These are phyloP conservation scores for Daucus carota DNA, from an alignment of 129 eudicot species.

Conservation along the genomic window DH1_v3.0 NC_030383.2:58708001-58708500, in stretches of 20 bases:
- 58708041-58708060: slow-evolving; percentile 67
- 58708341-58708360: too few relatives aligned
- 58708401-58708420: slow-evolving; percentile 80
- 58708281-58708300: too few relatives aligned
- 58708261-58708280: too few relatives aligned
- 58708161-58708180: slow-evolving; percentile 46
- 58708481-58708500: slow-evolving; percentile 23
- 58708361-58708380: too few relatives aligned
- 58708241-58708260: too few relatives aligned
- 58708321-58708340: too few relatives aligned
- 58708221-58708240: not conserved
- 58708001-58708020: slow-evolving; percentile 85
- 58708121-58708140: slow-evolving; percentile 77
- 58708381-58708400: slow-evolving; percentile 62
- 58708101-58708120: slow-evolving; percentile 66
- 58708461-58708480: slow-evolving; percentile 52
- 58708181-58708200: not conserved
- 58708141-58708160: slow-evolving; percentile 82
- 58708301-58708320: too few relatives aligned
- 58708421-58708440: slow-evolving; percentile 68
- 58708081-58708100: slow-evolving; percentile 63
- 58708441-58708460: slow-evolving; percentile 69
- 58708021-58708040: slow-evolving; percentile 67
- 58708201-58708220: too few relatives aligned
- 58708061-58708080: slow-evolving; percentile 70